phyloP scores from a whole-genome alignment of 2,329 filamentous ascomycete genomes.

The Aureobasidium mangrovei region DNA sequence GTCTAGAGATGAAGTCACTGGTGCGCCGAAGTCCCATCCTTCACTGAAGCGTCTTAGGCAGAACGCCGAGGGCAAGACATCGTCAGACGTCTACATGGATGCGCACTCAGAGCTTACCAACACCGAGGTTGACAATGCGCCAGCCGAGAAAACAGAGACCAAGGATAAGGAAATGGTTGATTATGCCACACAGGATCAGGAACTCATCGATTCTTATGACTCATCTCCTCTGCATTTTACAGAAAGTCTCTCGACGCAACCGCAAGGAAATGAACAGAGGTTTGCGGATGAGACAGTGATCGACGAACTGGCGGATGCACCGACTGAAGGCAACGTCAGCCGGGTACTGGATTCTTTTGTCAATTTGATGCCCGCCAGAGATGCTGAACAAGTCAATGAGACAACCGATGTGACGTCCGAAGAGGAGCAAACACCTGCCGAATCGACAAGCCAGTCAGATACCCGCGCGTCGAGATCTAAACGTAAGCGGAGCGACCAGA shows the following conservation, averaged over 20 bases:
- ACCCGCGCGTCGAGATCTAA: background rate
- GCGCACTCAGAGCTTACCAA: background rate
- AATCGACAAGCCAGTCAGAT: background rate
- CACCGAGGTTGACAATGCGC: background rate
- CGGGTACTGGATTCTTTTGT: constrained; percentile 31
- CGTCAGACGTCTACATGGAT: constrained; percentile 1
- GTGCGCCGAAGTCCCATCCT: background rate
- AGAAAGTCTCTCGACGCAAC: background rate
- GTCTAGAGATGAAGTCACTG: too few species aligned
- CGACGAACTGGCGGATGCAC: background rate
- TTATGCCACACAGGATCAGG: background rate
- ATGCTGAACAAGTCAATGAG: constrained; percentile 17
- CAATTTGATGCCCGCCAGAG: constrained; percentile 13
- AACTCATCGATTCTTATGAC: background rate
- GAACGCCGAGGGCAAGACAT: background rate
- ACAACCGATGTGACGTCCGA: background rate
- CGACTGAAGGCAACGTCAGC: constrained; percentile 22
- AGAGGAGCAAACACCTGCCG: background rate
- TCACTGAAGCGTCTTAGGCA: background rate
- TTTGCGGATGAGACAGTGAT: background rate
- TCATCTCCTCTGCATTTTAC: constrained; percentile 10
- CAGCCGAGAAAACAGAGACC: background rate
- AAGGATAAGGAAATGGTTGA: background rate
- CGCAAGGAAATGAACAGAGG: background rate
- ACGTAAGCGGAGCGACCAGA: background rate